Percentiles rank a stretch among this genome's conserved stretches.
Conservation (phyloP, 2,329 filamentous ascomycete genomes). For the Sporothrix schenckii region DNA sequence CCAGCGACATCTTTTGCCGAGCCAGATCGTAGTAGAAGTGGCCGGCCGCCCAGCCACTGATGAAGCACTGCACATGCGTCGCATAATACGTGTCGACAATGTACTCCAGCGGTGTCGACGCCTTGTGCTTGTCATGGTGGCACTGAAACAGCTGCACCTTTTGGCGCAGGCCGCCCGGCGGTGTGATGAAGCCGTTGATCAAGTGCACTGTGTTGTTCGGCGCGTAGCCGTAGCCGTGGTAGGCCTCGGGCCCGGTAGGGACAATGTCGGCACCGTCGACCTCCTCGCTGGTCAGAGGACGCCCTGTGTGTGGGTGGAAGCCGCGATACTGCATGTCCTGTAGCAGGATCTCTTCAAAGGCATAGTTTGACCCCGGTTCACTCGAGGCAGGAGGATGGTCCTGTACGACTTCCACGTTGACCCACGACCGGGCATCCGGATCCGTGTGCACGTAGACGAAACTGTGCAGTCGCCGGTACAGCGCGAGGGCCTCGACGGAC, state of each 20-base stretch:
- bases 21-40: conserved; percentile 32
- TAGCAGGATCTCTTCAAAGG: neutral
- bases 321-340: conserved; percentile 12
- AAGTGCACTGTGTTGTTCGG: neutral
- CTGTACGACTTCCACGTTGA: conserved; percentile 1
- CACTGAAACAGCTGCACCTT: conserved; percentile 36
- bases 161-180: neutral
- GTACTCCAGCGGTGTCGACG: conserved; percentile 32
- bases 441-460: neutral
- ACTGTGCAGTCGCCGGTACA: conserved; percentile 12
- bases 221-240: neutral
- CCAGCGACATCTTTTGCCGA: neutral
- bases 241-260: neutral
- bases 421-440: neutral
- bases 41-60: conserved; percentile 31
- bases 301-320: conserved; percentile 12
- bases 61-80: conserved; percentile 35
- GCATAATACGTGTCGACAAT: conserved; percentile 32
- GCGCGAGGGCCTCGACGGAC: neutral
- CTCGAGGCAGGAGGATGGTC: neutral
- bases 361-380: neutral
- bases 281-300: neutral
- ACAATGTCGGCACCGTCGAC: neutral
- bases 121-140: neutral
- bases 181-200: conserved; percentile 32